Evolutionary conservation across 2,329 filamentous ascomycete species (phyloP).

Genomic region (Clarireedia sp.): DNA sequence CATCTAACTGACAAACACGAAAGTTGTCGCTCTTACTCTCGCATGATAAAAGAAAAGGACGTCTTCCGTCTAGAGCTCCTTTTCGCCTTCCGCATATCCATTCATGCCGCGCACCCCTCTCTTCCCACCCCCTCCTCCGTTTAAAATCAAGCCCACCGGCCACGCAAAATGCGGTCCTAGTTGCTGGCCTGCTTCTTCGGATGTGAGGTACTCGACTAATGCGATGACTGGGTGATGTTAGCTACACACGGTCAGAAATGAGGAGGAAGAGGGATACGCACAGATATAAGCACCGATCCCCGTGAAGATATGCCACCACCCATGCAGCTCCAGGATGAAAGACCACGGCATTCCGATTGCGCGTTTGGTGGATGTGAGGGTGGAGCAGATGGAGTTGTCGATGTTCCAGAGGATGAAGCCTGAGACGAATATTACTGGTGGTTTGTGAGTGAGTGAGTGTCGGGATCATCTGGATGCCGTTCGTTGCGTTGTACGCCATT

Average conservation of each 20-base stretch:
- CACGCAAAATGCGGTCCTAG: conserved; percentile 25
- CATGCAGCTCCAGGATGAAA: conserved; percentile 50
- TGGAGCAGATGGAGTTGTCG: conserved; percentile 44
- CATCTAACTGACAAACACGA: too few species aligned
- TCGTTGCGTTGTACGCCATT: too few species aligned
- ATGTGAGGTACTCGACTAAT: conserved; percentile 30
- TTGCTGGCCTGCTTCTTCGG: conserved; percentile 25
- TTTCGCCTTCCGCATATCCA: too few species aligned
- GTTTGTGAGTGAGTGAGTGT: neutral
- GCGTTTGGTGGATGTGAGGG: conserved; percentile 38
- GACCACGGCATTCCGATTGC: conserved; percentile 45
- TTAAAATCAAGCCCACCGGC: conserved; percentile 22
- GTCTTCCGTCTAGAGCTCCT: too few species aligned
- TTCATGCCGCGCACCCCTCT: too few species aligned
- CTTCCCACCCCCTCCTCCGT: conserved; percentile 2
- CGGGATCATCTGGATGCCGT: too few species aligned
- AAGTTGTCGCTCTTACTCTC: too few species aligned
- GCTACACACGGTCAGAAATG: conserved; percentile 4
- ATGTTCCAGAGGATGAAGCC: conserved; percentile 50
- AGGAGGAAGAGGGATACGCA: conserved; percentile 11
- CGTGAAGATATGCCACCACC: conserved; percentile 57
- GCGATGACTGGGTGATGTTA: conserved; percentile 23
- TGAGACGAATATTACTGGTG: conserved; percentile 32
- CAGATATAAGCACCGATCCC: conserved; percentile 41
- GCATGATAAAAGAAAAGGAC: too few species aligned